Evolutionary conservation across 805 yeast species (phyloP).

Genomic region (fission yeast (Schizosaccharomyces pombe)): DNA sequence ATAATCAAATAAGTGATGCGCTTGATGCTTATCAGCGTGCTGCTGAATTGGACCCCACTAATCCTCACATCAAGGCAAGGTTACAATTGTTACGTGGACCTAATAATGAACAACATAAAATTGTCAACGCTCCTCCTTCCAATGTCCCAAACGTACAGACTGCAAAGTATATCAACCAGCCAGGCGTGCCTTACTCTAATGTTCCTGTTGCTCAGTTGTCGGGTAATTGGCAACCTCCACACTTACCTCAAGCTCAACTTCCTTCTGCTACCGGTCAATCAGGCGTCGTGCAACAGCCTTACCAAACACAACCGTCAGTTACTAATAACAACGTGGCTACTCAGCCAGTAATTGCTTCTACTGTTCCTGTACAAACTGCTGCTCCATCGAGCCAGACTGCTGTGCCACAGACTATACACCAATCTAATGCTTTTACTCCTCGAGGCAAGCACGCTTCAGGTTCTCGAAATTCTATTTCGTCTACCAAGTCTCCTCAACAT

Average conservation of each 20-base stretch:
- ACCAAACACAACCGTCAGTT: background rate
- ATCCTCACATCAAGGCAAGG: constrained; percentile 82
- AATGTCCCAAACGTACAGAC: background rate
- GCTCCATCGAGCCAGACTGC: background rate
- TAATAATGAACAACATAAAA: constrained; percentile 7
- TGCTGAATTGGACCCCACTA: constrained; percentile 79
- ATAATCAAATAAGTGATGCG: constrained; percentile 84
- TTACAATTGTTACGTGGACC: constrained; percentile 43
- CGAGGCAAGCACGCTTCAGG: no score
- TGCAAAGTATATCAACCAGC: background rate
- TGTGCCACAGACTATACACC: background rate
- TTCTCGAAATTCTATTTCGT: no score
- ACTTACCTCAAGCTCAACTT: no score
- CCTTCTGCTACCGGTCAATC: no score
- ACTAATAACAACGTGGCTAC: no score
- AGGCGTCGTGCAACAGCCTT: background rate
- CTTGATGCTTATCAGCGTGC: constrained; percentile 93
- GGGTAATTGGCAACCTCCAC: background rate
- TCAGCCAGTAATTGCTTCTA: background rate
- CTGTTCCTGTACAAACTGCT: background rate
- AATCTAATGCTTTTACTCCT: background rate
- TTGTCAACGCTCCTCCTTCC: background rate
- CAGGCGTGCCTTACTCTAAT: background rate
- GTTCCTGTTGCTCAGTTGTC: background rate
- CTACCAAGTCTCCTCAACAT: background rate